A percentile compares a stretch with the other conserved stretches of the same genome.
These are phyloP conservation scores for Fusarium pseudonygamai DNA, from an alignment of 2,329 filamentous ascomycete genomes.

Conservation along the genomic window DNA sequence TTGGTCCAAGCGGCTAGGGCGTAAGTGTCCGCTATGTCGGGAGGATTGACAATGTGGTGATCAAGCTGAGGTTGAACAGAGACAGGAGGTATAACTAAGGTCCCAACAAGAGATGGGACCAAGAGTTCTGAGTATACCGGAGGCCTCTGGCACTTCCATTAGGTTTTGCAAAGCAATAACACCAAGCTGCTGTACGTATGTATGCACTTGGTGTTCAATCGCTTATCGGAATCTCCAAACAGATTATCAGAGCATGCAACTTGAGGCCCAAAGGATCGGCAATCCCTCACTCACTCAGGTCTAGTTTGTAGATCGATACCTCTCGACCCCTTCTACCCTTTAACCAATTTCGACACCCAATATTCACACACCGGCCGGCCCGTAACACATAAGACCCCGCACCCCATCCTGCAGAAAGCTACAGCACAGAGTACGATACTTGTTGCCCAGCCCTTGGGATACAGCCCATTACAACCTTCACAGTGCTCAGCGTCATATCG, in stretches of 20 bases:
- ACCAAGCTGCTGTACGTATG: neutral
- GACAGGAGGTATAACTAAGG: neutral
- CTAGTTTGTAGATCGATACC: constrained; percentile 27
- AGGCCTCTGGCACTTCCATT: constrained; percentile 15
- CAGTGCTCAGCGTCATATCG: constrained; percentile 23
- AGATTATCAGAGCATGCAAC: constrained; percentile 7
- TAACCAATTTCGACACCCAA: constrained; percentile 3
- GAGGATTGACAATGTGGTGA: neutral
- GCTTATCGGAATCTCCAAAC: constrained; percentile 9
- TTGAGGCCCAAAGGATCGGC: constrained; percentile 19
- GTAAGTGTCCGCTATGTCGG: neutral
- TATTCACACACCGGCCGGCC: constrained; percentile 22
- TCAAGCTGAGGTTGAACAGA: neutral
- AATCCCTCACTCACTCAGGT: constrained; percentile 1
- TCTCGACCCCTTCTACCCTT: constrained; percentile 12
- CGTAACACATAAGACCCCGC: constrained; percentile 5
- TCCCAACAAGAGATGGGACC: neutral
- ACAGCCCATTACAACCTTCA: neutral
- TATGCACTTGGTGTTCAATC: neutral
- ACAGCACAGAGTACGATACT: neutral
- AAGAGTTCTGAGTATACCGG: neutral
- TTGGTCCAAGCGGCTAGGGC: neutral
- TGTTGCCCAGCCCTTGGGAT: neutral
- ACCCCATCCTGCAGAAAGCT: neutral
- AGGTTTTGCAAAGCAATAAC: neutral